Percentiles rank a stretch among this genome's conserved stretches.
Conservation (phyloP, 768 basidiomycete genomes). For the Pleurotus salmoneostramineus region DNA sequence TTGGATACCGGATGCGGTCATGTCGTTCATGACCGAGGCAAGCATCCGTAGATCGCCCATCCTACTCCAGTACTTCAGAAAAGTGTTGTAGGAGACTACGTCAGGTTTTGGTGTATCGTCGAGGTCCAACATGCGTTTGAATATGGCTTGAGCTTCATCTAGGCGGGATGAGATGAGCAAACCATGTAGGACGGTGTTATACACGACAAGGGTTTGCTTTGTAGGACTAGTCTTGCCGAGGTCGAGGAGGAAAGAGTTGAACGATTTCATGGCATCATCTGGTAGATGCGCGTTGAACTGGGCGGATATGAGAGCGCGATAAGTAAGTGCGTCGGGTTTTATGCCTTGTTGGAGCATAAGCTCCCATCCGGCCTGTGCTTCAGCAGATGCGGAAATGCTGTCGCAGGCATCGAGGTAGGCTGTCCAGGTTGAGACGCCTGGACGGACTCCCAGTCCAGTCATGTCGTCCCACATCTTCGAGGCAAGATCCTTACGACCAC, state of each 20-base stretch:
- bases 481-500: conserved; percentile 52
- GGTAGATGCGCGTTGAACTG: conserved; percentile 49
- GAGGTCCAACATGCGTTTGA: conserved; percentile 35
- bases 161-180: conserved; percentile 46
- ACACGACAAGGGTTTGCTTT: conserved; percentile 38
- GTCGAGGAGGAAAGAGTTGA: conserved; percentile 45
- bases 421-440: conserved; percentile 65
- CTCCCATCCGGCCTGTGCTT: conserved; percentile 60
- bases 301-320: conserved; percentile 66
- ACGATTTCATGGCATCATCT: conserved; percentile 46
- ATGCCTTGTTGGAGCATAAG: conserved; percentile 55
- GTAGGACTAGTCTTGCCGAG: conserved; percentile 6
- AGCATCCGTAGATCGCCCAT: conserved; percentile 61
- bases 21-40: conserved; percentile 50
- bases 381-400: conserved; percentile 41
- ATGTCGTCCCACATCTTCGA: conserved; percentile 70
- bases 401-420: conserved; percentile 64
- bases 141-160: conserved; percentile 34
- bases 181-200: conserved; percentile 75
- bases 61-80: conserved; percentile 66
- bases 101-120: conserved; percentile 59
- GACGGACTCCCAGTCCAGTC: conserved; percentile 38
- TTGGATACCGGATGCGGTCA: conserved; percentile 47
- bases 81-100: conserved; percentile 75
- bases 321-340: conserved; percentile 57